phyloP scores from a whole-genome alignment of 1,284 basidiomycete genomes.

The Xanthoconium separans region DNA sequence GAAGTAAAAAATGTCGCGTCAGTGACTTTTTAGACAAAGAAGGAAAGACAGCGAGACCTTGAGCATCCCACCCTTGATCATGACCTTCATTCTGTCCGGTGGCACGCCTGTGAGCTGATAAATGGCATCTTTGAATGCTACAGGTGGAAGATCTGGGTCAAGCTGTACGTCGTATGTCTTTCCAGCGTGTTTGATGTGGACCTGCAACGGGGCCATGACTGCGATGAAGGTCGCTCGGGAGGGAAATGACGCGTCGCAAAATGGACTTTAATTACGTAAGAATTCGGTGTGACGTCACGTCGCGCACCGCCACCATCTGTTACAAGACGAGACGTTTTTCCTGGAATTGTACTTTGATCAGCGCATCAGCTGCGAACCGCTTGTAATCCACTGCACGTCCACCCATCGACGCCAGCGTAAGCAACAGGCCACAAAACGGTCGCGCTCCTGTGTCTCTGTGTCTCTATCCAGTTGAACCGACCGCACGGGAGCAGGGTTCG shows the following conservation, averaged over 20 bases:
- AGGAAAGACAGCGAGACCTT: slow-evolving; percentile 52
- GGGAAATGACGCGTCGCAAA: slow-evolving; percentile 26
- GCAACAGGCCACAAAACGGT: no score
- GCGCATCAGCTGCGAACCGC: no score
- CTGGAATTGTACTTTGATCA: no score
- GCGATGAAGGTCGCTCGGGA: background rate
- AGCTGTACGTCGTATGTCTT: slow-evolving; percentile 70
- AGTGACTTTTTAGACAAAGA: slow-evolving; percentile 4
- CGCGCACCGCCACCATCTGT: no score
- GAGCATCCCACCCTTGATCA: slow-evolving; percentile 93
- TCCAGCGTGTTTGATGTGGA: slow-evolving; percentile 91
- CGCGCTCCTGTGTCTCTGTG: no score
- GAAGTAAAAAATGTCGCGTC: background rate
- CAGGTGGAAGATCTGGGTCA: slow-evolving; percentile 66
- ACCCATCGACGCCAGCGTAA: no score
- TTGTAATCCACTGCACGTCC: no score
- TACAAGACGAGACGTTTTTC: no score
- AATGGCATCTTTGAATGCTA: slow-evolving; percentile 81
- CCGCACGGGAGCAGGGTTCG: no score
- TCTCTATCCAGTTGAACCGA: no score
- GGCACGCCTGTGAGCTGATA: slow-evolving; percentile 86
- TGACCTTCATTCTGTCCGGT: slow-evolving; percentile 92
- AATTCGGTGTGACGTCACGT: background rate
- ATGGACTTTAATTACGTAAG: slow-evolving; percentile 33
- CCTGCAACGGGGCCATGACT: slow-evolving; percentile 61